Evolutionary conservation across 805 yeast species (phyloP).

Genomic region (Torulaspora indica): DNA sequence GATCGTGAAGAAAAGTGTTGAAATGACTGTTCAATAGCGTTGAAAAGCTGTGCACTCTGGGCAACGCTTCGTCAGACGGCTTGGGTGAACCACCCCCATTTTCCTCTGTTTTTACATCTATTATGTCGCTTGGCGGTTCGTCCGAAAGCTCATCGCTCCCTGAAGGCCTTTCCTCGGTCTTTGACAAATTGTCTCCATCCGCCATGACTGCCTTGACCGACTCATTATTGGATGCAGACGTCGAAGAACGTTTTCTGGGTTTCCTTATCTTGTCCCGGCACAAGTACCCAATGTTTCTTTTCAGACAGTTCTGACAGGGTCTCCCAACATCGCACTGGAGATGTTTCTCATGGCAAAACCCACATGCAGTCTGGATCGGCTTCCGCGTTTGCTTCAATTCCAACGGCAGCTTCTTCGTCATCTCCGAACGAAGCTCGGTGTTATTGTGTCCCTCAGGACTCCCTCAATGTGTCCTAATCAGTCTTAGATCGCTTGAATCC

Average conservation of each 20-base stretch:
- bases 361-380: slow-evolving; percentile 67
- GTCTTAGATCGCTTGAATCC: not conserved
- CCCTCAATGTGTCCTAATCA: not conserved
- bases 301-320: slow-evolving; percentile 68
- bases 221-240: not conserved
- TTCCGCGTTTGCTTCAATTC: slow-evolving; percentile 51
- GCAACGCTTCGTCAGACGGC: not conserved
- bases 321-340: slow-evolving; percentile 62
- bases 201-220: not conserved
- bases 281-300: slow-evolving; percentile 49
- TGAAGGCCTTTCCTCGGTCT: not conserved
- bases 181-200: not conserved
- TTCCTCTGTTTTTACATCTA: not conserved
- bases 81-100: not conserved
- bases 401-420: slow-evolving; percentile 59
- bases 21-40: slow-evolving; percentile 4
- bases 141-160: not conserved
- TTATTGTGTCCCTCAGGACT: not conserved
- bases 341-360: slow-evolving; percentile 68
- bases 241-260: slow-evolving; percentile 14
- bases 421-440: slow-evolving; percentile 20
- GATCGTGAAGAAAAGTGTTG: slow-evolving; percentile 9
- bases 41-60: slow-evolving; percentile 6
- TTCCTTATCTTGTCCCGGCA: slow-evolving; percentile 60
- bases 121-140: not conserved